These are phyloP conservation scores for Diutina sp. DNA, from an alignment of 1,139 yeast genomes.

Conservation along the genomic window DNA sequence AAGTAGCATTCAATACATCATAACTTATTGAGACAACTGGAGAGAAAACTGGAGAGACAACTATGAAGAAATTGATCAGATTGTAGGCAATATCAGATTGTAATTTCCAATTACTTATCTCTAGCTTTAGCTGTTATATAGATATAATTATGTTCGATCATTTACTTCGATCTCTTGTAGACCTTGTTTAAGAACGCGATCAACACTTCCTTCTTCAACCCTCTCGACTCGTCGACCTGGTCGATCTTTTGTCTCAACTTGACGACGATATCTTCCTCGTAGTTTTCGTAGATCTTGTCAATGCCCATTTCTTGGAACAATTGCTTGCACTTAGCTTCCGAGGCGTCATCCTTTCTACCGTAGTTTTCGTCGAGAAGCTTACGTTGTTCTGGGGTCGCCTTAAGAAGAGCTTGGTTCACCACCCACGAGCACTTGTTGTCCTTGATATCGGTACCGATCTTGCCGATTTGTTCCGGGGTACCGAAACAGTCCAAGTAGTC, in stretches of 20 bases:
- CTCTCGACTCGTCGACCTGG: constrained; percentile 74
- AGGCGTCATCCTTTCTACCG: constrained; percentile 64
- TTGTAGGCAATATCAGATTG: too few relatives aligned
- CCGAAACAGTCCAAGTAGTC: constrained; percentile 97
- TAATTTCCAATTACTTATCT: too few relatives aligned
- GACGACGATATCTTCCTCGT: constrained; percentile 68
- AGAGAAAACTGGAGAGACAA: too few relatives aligned
- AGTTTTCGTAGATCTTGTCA: constrained; percentile 57
- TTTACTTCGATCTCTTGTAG: constrained; percentile 81
- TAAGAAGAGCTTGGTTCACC: constrained; percentile 79
- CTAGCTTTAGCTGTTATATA: not conserved
- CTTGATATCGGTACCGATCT: constrained; percentile 96
- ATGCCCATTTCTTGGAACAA: constrained; percentile 67
- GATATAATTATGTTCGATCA: not conserved
- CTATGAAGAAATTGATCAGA: too few relatives aligned
- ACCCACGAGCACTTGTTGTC: constrained; percentile 99
- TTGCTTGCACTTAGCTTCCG: constrained; percentile 62
- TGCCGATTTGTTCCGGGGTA: constrained; percentile 94
- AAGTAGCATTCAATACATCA: constrained; percentile 8
- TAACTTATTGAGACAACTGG: too few relatives aligned
- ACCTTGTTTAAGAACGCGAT: constrained; percentile 78
- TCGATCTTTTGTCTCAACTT: constrained; percentile 55
- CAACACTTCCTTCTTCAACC: constrained; percentile 74
- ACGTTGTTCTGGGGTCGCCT: constrained; percentile 75
- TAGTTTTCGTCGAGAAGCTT: constrained; percentile 72